Base-by-base conservation (phyloP, 2,329 filamentous ascomycete species). In the Fusarium nurragi region DNA sequence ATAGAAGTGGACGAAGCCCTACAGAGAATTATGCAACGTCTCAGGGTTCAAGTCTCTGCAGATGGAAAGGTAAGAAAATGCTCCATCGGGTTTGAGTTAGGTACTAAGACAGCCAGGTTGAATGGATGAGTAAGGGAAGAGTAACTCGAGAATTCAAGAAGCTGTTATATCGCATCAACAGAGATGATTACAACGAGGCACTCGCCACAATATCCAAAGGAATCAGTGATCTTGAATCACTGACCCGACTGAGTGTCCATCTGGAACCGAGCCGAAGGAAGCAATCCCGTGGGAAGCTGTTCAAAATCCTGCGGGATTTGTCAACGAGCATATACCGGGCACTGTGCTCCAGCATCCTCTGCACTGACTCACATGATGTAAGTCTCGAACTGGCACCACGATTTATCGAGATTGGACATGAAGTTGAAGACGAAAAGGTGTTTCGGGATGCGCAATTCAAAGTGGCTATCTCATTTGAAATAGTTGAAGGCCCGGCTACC, bases 1-100 rank as follows among this genome's bases (percentile, higher is more conserved):
- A 19, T 48, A 1, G 72, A 73, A 1, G 70, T 78, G 8, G 22
- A 61, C 19, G 60, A 54, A 0, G 68, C 71, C 0, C 58, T 76
- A 0, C 5, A 68, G 0, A 60, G 64, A 28, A 58, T 77, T 14
- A 62, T 52, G 41, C 3, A 44, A 2, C 22, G 37, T 4, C 26
- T 68, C 0, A 54, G 48, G 11, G 40, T 65, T 0, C 36, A 67
- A 4, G 25, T 67, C 0, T 47, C 44, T 2, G 4, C 11, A 0
- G 34, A 56, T 22, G 63, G 63, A 18, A 18, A 60, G 6, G 63
- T 46, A 4, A 45, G 34, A n/a, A 10, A 6, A 1, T 13, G 1
- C 5, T 10, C 4, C 9, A 5, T 13, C 2, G 2, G 1, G n/a
- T n/a, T 2, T 3, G 10, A 37, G 9, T 5, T 16, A 16, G 0